Conservation (phyloP, 2,329 filamentous ascomycete species). For the Myriangium duriaei region DNA sequence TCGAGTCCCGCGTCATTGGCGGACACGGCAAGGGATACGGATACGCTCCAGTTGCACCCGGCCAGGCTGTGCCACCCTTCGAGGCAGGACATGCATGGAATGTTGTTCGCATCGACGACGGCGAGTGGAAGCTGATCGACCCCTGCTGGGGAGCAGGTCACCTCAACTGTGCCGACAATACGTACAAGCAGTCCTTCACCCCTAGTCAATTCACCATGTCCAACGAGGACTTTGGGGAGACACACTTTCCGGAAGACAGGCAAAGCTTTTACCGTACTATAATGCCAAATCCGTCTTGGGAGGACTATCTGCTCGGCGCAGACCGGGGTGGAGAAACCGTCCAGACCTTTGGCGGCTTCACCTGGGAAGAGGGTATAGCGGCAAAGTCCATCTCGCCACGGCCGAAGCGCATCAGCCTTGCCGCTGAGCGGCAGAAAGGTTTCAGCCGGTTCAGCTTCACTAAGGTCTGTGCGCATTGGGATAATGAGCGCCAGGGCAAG, state of each 20-base stretch:
- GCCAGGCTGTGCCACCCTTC: constrained; percentile 52
- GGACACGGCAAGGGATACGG: constrained; percentile 85
- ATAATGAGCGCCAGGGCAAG: constrained; percentile 52
- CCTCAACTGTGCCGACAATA: constrained; percentile 39
- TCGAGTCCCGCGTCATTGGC: constrained; percentile 61
- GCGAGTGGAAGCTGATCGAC: constrained; percentile 84
- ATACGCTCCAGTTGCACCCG: constrained; percentile 49
- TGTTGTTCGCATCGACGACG: constrained; percentile 56
- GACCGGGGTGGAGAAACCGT: constrained; percentile 30
- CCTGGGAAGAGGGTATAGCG: constrained; percentile 39
- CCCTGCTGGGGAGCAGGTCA: constrained; percentile 84
- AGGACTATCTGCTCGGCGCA: constrained; percentile 64
- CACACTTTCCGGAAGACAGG: constrained; percentile 63
- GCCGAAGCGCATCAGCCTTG: constrained; percentile 47
- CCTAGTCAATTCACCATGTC: constrained; percentile 47
- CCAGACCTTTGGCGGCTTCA: constrained; percentile 34
- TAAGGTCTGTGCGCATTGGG: constrained; percentile 73
- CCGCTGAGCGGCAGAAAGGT: constrained; percentile 30
- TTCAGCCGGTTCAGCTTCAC: constrained; percentile 60
- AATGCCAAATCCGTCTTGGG: constrained; percentile 55
- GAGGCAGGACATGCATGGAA: constrained; percentile 21
- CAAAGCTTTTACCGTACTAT: constrained; percentile 63
- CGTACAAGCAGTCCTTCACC: constrained; percentile 57
- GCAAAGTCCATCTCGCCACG: constrained; percentile 50
- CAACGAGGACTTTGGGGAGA: constrained; percentile 70